phyloP scores from a whole-genome alignment of 345 rosid genomes.

The Psidium friedrichsthalianum region DNA sequence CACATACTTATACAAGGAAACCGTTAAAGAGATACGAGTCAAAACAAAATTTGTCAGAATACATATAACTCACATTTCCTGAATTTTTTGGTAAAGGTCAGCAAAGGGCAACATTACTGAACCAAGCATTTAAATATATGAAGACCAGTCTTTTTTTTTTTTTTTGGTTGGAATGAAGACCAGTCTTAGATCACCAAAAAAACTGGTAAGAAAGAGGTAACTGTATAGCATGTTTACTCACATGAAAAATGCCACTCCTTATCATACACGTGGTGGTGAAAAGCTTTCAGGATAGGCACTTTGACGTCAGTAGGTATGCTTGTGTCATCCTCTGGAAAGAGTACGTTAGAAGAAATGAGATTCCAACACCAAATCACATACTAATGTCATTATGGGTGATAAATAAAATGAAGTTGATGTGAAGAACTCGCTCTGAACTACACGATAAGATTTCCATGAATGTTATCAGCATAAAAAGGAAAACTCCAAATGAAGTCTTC shows the following conservation, averaged over 20 bases:
- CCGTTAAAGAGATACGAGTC: neutral
- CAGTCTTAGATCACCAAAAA: neutral
- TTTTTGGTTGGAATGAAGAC: neutral
- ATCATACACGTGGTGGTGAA: constrained; percentile 72
- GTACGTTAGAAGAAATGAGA: neutral
- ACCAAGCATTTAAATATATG: neutral
- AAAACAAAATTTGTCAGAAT: neutral
- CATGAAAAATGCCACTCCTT: constrained; percentile 83
- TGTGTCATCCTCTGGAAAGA: constrained; percentile 88
- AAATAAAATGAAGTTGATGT: neutral
- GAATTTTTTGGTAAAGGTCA: neutral
- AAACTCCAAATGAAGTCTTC: neutral
- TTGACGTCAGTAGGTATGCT: constrained; percentile 76
- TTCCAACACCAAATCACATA: neutral
- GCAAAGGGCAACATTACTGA: neutral
- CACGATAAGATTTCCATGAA: neutral
- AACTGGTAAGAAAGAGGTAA: neutral
- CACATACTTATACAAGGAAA: neutral
- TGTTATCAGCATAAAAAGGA: neutral
- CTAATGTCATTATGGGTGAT: neutral
- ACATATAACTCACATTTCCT: neutral
- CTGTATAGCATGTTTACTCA: constrained; percentile 20
- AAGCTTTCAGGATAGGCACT: constrained; percentile 74
- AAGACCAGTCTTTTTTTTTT: neutral
- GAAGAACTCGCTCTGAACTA: neutral